A percentile compares a stretch with the other conserved stretches of the same genome.
These are phyloP conservation scores for Pyrus hybrid DNA, from an alignment of 331 rosid species.

Conservation along the genomic window DNA sequence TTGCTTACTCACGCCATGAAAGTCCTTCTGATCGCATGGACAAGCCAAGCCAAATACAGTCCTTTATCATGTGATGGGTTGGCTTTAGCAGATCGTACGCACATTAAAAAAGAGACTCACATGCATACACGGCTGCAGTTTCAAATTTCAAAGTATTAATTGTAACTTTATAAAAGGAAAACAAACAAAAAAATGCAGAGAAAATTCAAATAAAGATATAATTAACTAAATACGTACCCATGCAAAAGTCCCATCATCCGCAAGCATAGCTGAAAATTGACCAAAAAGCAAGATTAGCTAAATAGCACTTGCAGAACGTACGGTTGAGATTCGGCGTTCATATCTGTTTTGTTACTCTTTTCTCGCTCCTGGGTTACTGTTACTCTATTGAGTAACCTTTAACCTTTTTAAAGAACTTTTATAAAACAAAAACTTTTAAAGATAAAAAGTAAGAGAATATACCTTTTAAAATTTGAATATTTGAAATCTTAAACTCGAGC, in stretches of 20 bases:
- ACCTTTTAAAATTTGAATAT: background rate
- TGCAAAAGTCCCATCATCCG: background rate
- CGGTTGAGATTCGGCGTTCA: background rate
- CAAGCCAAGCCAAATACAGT: background rate
- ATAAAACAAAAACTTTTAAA: background rate
- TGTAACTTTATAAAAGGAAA: background rate
- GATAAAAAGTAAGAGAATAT: background rate
- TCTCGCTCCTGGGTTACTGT: background rate
- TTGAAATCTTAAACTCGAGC: background rate
- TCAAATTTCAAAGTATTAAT: background rate
- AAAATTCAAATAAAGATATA: background rate
- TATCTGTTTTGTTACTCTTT: background rate
- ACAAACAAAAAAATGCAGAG: background rate
- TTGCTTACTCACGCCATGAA: rapidly evolving
- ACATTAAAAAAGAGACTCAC: background rate
- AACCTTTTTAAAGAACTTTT: background rate
- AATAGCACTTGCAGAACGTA: background rate
- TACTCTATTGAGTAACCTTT: background rate
- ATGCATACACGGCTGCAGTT: background rate
- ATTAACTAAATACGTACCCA: background rate
- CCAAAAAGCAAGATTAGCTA: background rate
- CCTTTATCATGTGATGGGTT: background rate
- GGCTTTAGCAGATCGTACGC: background rate
- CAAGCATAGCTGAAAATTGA: background rate
- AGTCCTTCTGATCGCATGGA: background rate